A percentile compares a stretch with the other conserved stretches of the same genome.
phyloP scores from a whole-genome alignment of 2,329 filamentous ascomycete species.

The Aureobasidium sp. region DNA sequence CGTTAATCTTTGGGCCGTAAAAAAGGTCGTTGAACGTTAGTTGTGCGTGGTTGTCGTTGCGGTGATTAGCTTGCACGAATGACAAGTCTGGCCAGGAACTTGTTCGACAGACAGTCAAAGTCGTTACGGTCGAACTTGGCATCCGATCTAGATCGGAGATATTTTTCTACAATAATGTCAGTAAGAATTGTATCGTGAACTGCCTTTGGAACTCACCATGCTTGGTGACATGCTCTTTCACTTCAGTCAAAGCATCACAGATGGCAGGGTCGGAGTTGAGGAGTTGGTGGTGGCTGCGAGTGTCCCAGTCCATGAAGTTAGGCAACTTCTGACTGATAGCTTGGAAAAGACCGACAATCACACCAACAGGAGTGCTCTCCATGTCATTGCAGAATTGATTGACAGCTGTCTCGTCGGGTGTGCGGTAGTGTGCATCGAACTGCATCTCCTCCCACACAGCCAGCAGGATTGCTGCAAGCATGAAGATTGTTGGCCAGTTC shows the following conservation, averaged over 20 bases:
- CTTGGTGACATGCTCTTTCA: slow-evolving; percentile 83
- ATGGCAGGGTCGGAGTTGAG: slow-evolving; percentile 86
- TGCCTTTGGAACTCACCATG: slow-evolving; percentile 59
- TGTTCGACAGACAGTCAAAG: slow-evolving; percentile 94
- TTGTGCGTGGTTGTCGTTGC: not conserved
- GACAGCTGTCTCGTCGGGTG: slow-evolving; percentile 73
- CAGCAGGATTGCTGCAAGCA: slow-evolving; percentile 85
- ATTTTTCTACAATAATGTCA: slow-evolving; percentile 55
- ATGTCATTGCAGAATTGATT: slow-evolving; percentile 95
- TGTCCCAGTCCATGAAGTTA: slow-evolving; percentile 89
- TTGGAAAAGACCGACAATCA: slow-evolving; percentile 94
- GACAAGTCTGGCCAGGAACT: slow-evolving; percentile 92
- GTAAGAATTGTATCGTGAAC: not conserved
- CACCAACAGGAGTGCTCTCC: slow-evolving; percentile 91
- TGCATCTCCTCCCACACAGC: slow-evolving; percentile 99
- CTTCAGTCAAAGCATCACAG: slow-evolving; percentile 93
- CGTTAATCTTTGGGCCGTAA: slow-evolving; percentile 8
- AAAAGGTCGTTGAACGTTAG: slow-evolving; percentile 12
- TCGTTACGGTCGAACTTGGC: slow-evolving; percentile 83
- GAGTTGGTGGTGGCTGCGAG: slow-evolving; percentile 78
- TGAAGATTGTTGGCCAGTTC: slow-evolving; percentile 99
- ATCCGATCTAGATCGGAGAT: slow-evolving; percentile 69
- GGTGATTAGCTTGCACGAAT: slow-evolving; percentile 71
- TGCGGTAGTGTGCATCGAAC: slow-evolving; percentile 94
- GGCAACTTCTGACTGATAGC: slow-evolving; percentile 96